Percentiles rank a stretch among this genome's conserved stretches.
phyloP scores from a whole-genome alignment of 164 flowering plant species.

The Liquidambar formosana region DNA sequence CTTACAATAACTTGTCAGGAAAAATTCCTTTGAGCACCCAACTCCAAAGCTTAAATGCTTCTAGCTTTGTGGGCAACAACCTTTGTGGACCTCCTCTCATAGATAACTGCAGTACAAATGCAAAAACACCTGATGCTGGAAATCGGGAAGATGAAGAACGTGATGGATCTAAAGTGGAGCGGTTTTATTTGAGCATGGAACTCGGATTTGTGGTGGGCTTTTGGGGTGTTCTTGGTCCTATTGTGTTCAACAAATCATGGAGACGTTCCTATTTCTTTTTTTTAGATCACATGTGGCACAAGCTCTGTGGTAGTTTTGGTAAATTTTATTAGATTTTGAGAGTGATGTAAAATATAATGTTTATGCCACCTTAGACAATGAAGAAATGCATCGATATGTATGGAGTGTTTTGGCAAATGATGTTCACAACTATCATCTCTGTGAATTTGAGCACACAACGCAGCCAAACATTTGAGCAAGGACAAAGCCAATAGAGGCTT shows the following conservation, averaged over 20 bases:
- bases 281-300: no score
- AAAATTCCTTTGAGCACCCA: slow-evolving; percentile 18
- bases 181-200: slow-evolving; percentile 5
- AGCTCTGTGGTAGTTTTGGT: no score
- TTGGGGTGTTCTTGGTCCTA: slow-evolving; percentile 12
- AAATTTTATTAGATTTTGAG: no score
- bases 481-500: no score
- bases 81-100: slow-evolving; percentile 18
- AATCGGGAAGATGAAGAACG: background rate
- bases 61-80: background rate
- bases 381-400: no score
- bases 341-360: no score
- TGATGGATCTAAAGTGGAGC: background rate
- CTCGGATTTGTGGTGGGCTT: slow-evolving; percentile 15
- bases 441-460: no score
- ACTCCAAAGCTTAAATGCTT: background rate
- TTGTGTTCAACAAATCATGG: slow-evolving; percentile 10
- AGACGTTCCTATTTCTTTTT: no score
- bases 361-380: no score
- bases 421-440: no score
- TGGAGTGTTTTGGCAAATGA: no score
- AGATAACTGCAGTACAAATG: slow-evolving; percentile 1
- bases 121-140: background rate
- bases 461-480: no score
- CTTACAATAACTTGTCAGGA: slow-evolving; percentile 34